A percentile compares a stretch with the other conserved stretches of the same genome.
phyloP scores from a whole-genome alignment of 257 asterid species.

The Solanum tarapatanum region DNA sequence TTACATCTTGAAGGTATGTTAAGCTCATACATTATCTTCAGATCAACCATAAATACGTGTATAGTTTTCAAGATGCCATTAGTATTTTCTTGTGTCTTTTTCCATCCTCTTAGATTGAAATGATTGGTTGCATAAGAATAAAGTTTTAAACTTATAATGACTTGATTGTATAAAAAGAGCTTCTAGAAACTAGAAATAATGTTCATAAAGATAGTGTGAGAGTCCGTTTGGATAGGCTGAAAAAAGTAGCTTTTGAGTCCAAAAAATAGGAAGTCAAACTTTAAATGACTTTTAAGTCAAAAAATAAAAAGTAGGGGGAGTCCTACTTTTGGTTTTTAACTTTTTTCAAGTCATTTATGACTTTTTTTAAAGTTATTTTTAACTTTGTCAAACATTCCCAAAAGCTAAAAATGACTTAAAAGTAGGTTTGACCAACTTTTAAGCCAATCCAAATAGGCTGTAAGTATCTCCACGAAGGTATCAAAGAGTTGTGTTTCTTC shows the following conservation, averaged over 20 bases:
- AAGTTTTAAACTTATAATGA: background rate
- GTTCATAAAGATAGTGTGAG: background rate
- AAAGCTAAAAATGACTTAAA: background rate
- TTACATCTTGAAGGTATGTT: slow-evolving; percentile 17
- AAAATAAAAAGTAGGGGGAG: too few species aligned
- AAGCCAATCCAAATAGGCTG: background rate
- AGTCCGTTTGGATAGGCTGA: too few species aligned
- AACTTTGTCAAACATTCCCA: background rate
- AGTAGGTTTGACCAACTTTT: background rate
- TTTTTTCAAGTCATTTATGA: too few species aligned
- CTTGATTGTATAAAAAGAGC: background rate
- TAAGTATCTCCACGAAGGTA: background rate
- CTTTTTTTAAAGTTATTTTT: background rate
- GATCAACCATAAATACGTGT: background rate
- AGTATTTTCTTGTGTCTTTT: background rate
- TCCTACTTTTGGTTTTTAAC: too few species aligned
- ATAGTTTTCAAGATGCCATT: background rate
- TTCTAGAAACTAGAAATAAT: background rate
- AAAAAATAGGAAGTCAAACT: too few species aligned
- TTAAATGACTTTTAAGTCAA: too few species aligned
- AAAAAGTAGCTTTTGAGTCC: too few species aligned
- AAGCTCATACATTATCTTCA: background rate
- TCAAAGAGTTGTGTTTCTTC: background rate
- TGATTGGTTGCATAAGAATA: background rate
- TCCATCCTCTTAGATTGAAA: background rate